Evolutionary conservation across 768 basidiomycete species (phyloP), one percentile per base, ranked within the genome.

Genomic region (Filobasidium floriforme): DNA sequence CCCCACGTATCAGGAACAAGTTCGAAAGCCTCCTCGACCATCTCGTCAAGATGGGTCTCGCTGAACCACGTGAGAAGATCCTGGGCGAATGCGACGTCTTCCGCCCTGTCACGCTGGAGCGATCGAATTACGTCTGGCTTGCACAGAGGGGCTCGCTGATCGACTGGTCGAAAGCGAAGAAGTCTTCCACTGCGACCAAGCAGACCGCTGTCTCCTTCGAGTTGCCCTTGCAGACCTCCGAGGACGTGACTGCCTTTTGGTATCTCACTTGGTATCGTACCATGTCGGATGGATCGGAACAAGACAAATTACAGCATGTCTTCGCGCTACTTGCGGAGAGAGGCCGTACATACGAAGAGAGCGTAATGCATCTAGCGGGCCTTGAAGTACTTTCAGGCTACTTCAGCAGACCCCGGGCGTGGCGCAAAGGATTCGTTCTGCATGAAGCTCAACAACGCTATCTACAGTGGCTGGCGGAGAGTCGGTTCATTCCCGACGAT

Each of bases 401-500:
- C 32, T 4, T 60, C 14, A 3, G 14, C n/a, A 59, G 49, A 22
- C 41, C 41, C 1, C 22, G n/a, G 29, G 24, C 29, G 4, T 65
- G 63, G 63, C 63, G 54, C 2, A 22, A 14, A n/a, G 67, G 52
- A 22, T 68, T 65, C 41, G 55, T 44, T 9, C 52, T 68, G 5
- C 59, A 57, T 29, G 60, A 65, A n/a, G 60, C 67, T 10, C 67
- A 68, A 62, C 32, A 55, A 37, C 57, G 59, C n/a, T 68, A 68
- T 43, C 41, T 68, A 7, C 44, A 46, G 22, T 60, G 59, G 59
- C 29, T 37, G 40, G 29, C 37, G 11, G n/a, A 60, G 10, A 60
- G 19, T 10, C 2, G 22, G 5, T 15, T 37, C 28, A 19, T 19
- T 9, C 54, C 29, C 7, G 54, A 57, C 15, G 22, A 19, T 37